These are phyloP conservation scores for Hypoxylon sp. DNA, from an alignment of 2,329 filamentous ascomycete species.

Conservation along the genomic window DNA sequence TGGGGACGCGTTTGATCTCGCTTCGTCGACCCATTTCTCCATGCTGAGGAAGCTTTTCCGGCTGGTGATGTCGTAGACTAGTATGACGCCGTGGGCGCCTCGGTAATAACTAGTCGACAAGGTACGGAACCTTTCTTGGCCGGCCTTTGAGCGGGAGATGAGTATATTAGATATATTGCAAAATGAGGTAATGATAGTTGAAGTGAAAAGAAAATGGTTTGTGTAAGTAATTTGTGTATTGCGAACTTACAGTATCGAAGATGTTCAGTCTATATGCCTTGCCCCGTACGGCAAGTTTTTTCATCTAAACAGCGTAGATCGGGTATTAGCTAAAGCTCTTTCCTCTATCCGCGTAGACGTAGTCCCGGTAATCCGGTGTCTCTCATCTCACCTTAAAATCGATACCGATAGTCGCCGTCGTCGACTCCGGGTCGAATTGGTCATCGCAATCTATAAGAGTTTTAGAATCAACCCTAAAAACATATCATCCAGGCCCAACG, in stretches of 20 bases:
- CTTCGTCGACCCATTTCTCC: conserved; percentile 69
- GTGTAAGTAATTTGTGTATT: not conserved
- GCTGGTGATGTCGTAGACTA: conserved; percentile 66
- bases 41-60: conserved; percentile 66
- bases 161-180: conserved; percentile 13
- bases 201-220: not conserved
- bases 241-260: conserved; percentile 63
- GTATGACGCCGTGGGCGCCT: conserved; percentile 64
- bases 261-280: conserved; percentile 67
- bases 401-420: conserved; percentile 70
- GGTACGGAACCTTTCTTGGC: conserved; percentile 65
- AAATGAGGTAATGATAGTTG: not conserved
- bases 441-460: conserved; percentile 63
- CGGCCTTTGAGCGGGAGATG: conserved; percentile 53
- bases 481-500: conserved; percentile 20
- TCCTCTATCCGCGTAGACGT: not conserved
- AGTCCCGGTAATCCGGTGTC: not conserved
- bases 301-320: conserved; percentile 58
- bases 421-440: conserved; percentile 69
- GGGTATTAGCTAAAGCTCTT: conserved; percentile 4
- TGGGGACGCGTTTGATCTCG: conserved; percentile 63
- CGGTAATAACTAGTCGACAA: conserved; percentile 67
- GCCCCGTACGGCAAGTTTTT: conserved; percentile 67
- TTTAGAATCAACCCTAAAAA: conserved; percentile 1
- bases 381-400: conserved; percentile 65